Evolutionary conservation across 108 stramenopile genomes (phyloP), one percentile per base, ranked within the genome.

Genomic region (Skeletonema marinoi): DNA sequence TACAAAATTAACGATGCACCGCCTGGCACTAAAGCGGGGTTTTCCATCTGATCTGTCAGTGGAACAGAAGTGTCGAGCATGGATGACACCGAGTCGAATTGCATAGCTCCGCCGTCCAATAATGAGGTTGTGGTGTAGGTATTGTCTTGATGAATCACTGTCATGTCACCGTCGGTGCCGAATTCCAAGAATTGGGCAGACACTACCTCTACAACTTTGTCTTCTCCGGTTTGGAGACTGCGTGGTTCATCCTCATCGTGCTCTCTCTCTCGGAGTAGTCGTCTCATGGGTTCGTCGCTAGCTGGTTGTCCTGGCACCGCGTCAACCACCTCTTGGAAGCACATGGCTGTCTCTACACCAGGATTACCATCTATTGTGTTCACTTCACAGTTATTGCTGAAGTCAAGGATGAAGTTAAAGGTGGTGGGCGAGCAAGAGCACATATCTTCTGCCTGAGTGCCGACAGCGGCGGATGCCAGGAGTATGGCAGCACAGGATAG

Each of bases 151-250:
- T 81, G 36, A 19, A 74, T 70, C 0, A 81, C 80, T 9, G 60
- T 69, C 2, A 81, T 13, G n/a, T 66, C 68, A 64, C 56, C 65
- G 1, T 8, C 4, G 0, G 69, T 62, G 59, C 66, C 73, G 56
- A 81, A 74, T 63, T 81, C 80, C 19, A 81, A 69, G 54, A 65
- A 81, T 70, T 81, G 80, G 36, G 74, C 73, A 35, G 73, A 74
- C n/a, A 68, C 67, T 30, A 81, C 70, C 62, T 81, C 80, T n/a
- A 70, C 62, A 8, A 54, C 1, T 21, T 19, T 19, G 19, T 54
- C 51, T 13, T 54, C 51, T 13, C 0, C 21, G 19, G 14, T 44
- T 16, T 44, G 42, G 51, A 19, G 51, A 25, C 19, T 19, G 51
- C 51, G 51, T 13, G 51, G 51, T 19, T 44, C 42, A 13, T 44